A percentile compares a stretch with the other conserved stretches of the same genome.
Conservation (phyloP, 805 yeast genomes). For the Pichia paraexigua region DNA sequence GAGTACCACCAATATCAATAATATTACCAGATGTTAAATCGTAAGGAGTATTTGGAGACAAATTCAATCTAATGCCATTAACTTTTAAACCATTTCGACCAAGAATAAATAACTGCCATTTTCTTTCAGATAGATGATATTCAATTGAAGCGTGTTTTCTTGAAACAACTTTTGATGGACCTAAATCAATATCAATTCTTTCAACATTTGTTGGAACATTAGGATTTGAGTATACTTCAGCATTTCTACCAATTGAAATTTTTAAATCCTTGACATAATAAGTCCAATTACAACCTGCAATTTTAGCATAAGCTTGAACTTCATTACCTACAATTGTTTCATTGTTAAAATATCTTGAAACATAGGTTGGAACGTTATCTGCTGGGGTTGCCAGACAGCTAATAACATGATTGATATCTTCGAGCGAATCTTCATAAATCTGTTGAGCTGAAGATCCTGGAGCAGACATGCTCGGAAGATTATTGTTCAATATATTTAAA, state of each 20-base stretch:
- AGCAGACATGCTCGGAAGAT: neutral
- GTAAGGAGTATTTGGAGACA: slow-evolving; percentile 35
- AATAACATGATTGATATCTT: slow-evolving; percentile 67
- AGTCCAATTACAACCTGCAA: slow-evolving; percentile 92
- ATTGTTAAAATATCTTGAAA: slow-evolving; percentile 65
- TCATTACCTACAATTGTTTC: slow-evolving; percentile 61
- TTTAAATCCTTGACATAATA: slow-evolving; percentile 76
- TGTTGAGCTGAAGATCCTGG: slow-evolving; percentile 12
- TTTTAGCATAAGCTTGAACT: slow-evolving; percentile 96
- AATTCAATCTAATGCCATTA: slow-evolving; percentile 52
- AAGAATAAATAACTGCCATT: slow-evolving; percentile 76
- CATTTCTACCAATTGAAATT: slow-evolving; percentile 81
- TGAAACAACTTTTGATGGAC: slow-evolving; percentile 96
- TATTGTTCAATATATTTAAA: neutral
- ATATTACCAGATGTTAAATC: slow-evolving; percentile 80
- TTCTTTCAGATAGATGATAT: slow-evolving; percentile 63
- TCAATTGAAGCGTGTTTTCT: slow-evolving; percentile 81
- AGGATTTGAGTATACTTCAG: slow-evolving; percentile 29
- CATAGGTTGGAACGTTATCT: slow-evolving; percentile 55
- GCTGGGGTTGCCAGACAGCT: slow-evolving; percentile 63
- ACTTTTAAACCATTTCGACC: slow-evolving; percentile 95
- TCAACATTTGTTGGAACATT: slow-evolving; percentile 16
- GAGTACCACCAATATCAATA: slow-evolving; percentile 92
- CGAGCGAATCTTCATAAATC: slow-evolving; percentile 46
- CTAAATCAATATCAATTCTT: slow-evolving; percentile 74